Evolutionary conservation across 2,329 filamentous ascomycete species (phyloP).

Genomic region (Clarireedia paspali): DNA sequence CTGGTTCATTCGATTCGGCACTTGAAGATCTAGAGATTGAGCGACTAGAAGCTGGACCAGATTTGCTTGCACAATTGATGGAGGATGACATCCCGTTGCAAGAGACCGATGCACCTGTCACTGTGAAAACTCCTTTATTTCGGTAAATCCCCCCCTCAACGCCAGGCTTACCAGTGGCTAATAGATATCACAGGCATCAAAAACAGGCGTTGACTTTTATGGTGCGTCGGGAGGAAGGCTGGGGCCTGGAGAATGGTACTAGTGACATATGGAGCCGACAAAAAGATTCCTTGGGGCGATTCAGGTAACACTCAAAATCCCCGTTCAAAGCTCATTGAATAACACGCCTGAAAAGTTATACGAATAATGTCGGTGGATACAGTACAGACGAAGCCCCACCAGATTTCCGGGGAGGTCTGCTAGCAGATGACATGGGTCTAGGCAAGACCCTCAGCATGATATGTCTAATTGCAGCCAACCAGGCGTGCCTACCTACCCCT

Average conservation of each 20-base stretch:
- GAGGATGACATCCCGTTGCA: constrained; percentile 5
- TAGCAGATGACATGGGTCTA: constrained; percentile 97
- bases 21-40: constrained; percentile 8
- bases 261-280: constrained; percentile 13
- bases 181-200: constrained; percentile 13
- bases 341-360: constrained; percentile 9
- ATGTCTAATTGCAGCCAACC: constrained; percentile 12
- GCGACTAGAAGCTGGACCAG: constrained; percentile 4
- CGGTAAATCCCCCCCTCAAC: constrained; percentile 6
- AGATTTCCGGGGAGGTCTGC: constrained; percentile 50
- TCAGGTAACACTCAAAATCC: background rate
- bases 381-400: constrained; percentile 7
- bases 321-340: background rate
- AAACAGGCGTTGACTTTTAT: constrained; percentile 20
- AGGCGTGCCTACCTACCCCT: background rate
- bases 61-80: constrained; percentile 13
- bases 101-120: constrained; percentile 10
- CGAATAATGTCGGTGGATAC: constrained; percentile 10
- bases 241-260: constrained; percentile 3
- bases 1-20: constrained; percentile 3
- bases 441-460: constrained; percentile 67
- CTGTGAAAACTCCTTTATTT: constrained; percentile 10
- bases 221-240: constrained; percentile 14
- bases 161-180: background rate
- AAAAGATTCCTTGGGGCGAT: background rate